Evolutionary conservation across 352 stramenopile genomes (phyloP).

Genomic region (Aphanomyces euteiches): DNA sequence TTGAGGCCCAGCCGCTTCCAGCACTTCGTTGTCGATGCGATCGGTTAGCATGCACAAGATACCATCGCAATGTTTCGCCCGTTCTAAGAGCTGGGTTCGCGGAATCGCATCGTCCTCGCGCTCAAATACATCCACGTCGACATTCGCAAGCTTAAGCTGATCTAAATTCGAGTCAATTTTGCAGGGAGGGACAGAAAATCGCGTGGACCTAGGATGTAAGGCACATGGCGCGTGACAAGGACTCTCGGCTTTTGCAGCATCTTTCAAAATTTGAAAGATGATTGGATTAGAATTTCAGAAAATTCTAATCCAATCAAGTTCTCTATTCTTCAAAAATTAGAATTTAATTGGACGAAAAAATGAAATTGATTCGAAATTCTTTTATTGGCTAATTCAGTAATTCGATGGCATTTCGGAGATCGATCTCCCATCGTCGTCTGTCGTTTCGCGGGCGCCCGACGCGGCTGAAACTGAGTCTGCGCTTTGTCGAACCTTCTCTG

Average conservation of each 20-base stretch:
- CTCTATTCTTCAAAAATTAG: not conserved
- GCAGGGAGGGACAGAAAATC: not conserved
- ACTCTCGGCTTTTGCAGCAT: constrained; percentile 32
- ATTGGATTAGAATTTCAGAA: no score
- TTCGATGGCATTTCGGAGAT: no score
- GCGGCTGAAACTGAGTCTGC: no score
- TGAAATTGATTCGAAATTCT: not conserved
- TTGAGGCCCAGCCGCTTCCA: constrained; percentile 49
- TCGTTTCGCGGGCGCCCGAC: no score
- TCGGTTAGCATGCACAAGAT: constrained; percentile 69
- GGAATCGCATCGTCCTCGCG: constrained; percentile 40
- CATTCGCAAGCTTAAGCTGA: constrained; percentile 37
- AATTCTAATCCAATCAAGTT: not conserved
- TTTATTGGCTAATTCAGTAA: constrained; percentile 5
- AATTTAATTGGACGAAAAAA: not conserved
- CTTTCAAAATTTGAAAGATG: constrained; percentile 8
- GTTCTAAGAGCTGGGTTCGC: constrained; percentile 45
- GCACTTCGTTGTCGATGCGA: constrained; percentile 61
- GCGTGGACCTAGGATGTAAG: constrained; percentile 56
- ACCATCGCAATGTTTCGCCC: constrained; percentile 49
- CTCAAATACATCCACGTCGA: constrained; percentile 34
- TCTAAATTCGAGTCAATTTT: constrained; percentile 31
- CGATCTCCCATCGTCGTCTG: no score
- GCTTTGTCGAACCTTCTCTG: no score
- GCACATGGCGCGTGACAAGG: constrained; percentile 68